A percentile compares a stretch with the other conserved stretches of the same genome.
Conservation (phyloP, 352 stramenopile genomes). For the Peronospora belbahrii region DNA sequence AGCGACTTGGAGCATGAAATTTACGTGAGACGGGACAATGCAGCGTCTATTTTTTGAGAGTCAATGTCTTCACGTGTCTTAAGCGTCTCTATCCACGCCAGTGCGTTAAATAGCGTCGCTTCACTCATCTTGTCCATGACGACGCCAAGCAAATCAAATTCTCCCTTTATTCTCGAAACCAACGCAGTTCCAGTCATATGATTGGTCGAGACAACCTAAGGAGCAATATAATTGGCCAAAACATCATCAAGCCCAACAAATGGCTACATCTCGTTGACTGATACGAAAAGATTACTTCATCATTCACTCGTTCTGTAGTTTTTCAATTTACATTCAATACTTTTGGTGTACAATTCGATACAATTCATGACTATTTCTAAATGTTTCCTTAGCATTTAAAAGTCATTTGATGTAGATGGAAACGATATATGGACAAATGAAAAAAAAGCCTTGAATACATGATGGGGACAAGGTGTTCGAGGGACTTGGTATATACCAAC, state of each 20-base stretch:
- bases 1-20: constrained; percentile 7
- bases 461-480: too few species aligned
- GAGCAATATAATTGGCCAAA: background rate
- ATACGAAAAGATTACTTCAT: too few species aligned
- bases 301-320: too few species aligned
- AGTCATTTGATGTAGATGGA: too few species aligned
- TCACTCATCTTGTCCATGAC: constrained; percentile 33
- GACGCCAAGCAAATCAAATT: constrained; percentile 9
- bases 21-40: constrained; percentile 50
- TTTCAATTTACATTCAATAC: too few species aligned
- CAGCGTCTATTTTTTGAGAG: constrained; percentile 55
- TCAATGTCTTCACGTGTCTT: constrained; percentile 52
- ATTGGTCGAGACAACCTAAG: constrained; percentile 7
- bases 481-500: too few species aligned
- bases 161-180: constrained; percentile 10
- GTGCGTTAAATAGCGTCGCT: constrained; percentile 64
- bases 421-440: too few species aligned
- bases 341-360: too few species aligned
- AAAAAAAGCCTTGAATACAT: too few species aligned
- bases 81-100: constrained; percentile 58
- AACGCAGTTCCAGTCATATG: constrained; percentile 1
- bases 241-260: too few species aligned
- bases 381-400: too few species aligned
- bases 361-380: too few species aligned
- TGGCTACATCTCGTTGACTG: background rate